phyloP scores from a whole-genome alignment of 257 asterid species.

The Paraleonurus japonicus region DNA sequence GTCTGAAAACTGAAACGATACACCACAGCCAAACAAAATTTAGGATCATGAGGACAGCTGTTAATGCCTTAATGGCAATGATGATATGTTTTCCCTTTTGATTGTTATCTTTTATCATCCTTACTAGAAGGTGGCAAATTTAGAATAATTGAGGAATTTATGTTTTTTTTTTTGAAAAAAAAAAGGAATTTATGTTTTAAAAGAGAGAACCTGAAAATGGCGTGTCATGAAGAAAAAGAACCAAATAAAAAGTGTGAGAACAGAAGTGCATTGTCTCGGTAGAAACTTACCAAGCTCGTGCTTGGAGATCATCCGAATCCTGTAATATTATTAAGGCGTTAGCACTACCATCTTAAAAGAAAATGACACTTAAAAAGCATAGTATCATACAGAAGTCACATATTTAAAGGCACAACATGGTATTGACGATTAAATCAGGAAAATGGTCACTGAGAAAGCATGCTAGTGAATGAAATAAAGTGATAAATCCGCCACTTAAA shows the following conservation, averaged over 20 bases:
- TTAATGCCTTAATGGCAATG: background rate
- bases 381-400: conserved; percentile 6
- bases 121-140: background rate
- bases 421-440: conserved; percentile 5
- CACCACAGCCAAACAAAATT: background rate
- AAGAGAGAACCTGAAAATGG: background rate
- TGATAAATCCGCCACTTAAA: background rate
- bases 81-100: background rate
- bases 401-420: background rate
- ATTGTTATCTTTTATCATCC: background rate
- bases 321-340: conserved; percentile 31
- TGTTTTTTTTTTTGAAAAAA: too few relatives aligned
- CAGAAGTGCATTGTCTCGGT: background rate
- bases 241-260: conserved; percentile 17
- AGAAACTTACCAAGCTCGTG: conserved; percentile 38
- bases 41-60: background rate
- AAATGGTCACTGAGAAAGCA: conserved; percentile 6
- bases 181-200: background rate
- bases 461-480: conserved; percentile 20
- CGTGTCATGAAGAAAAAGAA: background rate
- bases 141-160: background rate
- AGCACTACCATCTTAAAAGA: conserved; percentile 12
- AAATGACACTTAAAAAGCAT: conserved; percentile 2
- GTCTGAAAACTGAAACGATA: conserved; percentile 1
- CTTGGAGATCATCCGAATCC: conserved; percentile 44